Evolutionary conservation across 441 rosid genomes (phyloP), one percentile per base, ranked within the genome.

Genomic region (Iberis amara): DNA sequence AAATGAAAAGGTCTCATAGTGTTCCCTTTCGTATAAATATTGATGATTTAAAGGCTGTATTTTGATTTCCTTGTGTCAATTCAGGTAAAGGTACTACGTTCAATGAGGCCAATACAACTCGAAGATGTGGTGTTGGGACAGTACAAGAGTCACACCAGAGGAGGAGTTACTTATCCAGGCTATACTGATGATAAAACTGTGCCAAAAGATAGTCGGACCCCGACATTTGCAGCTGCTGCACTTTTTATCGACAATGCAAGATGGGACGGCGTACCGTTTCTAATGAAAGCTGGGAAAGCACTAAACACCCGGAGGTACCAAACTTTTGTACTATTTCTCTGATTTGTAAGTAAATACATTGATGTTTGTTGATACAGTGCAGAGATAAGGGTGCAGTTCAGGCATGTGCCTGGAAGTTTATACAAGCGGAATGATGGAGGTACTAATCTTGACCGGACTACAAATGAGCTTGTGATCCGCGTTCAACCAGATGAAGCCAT

Each of bases 251-350:
- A 89, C 68, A 89, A 89, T 33, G 91, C 97, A 5, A 84, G 97
- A 78, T 89, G 97, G 97, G 96, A 86, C 53, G 96, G 97, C 0
- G 97, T 89, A 13, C 97, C 96, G 52, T 86, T 89, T 70, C 81
- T 89, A 9, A 80, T 86, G 96, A 89, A 84, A 82, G 96, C 96
- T 27, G 96, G 97, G 30, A 89, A 89, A 71, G 97, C 94, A 52
- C 65, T 89, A 54, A 82, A 89, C 63, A 80, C 76, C 37, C 80
- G 76, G 62, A 76, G 89, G 97, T 86, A 63, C 3, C 38, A 37
- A 36, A 30, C 23, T 4, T 43, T 24, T 5, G 7, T 8, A 7
- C 4, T 39, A 8, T 7, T 3, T 27, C n/a, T 13, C 0, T 57
- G 27, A 27, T 57, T 35, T 24, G 9, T n/a, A 27, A 27, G 30